Conservation (phyloP, 106 monocot genomes). For the Triglochin maritima region DNA sequence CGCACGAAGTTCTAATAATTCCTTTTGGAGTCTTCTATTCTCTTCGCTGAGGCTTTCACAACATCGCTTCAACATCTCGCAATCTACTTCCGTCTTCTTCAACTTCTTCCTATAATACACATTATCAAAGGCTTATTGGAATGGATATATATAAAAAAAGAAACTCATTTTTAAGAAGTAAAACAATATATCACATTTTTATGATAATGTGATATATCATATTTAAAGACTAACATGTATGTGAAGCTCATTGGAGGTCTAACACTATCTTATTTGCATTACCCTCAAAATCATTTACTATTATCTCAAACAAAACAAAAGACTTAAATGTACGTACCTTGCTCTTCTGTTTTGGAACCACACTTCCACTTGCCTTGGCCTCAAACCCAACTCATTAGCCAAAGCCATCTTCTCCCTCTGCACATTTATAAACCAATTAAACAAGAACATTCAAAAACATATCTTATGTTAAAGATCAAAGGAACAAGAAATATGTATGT, state of each 20-base stretch:
- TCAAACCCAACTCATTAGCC: conserved; percentile 54
- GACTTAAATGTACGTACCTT: conserved; percentile 22
- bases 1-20: conserved; percentile 50
- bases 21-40: conserved; percentile 51
- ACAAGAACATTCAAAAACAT: background rate
- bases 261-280: no score
- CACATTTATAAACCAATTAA: no score
- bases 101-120: conserved; percentile 33
- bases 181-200: no score
- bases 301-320: background rate
- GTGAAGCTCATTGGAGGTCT: no score
- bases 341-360: conserved; percentile 90
- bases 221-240: no score
- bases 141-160: background rate
- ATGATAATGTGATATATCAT: no score
- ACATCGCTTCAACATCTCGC: conserved; percentile 48
- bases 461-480: background rate
- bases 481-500: background rate
- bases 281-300: no score
- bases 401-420: conserved; percentile 80
- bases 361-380: conserved; percentile 75
- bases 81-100: conserved; percentile 58
- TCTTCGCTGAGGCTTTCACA: conserved; percentile 51
- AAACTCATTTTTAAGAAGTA: background rate
- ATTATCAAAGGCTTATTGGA: background rate